A percentile compares a stretch with the other conserved stretches of the same genome.
phyloP scores from a whole-genome alignment of 192 early-diverging fungal species.

The Podila horticola region DNA sequence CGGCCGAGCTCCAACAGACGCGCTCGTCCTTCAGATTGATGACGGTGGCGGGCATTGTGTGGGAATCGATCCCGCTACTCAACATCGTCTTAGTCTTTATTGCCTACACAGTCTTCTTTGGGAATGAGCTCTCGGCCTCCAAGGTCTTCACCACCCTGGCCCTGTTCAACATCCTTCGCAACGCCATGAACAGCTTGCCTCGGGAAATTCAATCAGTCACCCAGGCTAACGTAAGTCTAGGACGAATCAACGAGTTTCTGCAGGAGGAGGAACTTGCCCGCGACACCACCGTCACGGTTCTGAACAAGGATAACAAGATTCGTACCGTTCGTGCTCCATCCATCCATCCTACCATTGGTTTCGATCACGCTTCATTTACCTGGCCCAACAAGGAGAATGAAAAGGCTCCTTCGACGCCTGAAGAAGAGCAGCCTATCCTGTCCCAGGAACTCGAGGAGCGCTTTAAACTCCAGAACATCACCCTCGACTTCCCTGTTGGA shows the following conservation, averaged over 20 bases:
- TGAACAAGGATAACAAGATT: conserved; percentile 5
- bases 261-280: conserved; percentile 73
- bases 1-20: conserved; percentile 68
- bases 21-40: conserved; percentile 60
- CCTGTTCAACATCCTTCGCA: conserved; percentile 74
- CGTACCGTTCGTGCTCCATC: conserved; percentile 8
- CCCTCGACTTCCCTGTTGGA: conserved; percentile 73
- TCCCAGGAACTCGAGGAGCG: conserved; percentile 15
- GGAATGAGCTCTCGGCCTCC: conserved; percentile 57
- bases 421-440: conserved; percentile 4
- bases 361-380: conserved; percentile 70
- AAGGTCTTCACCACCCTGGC: conserved; percentile 74
- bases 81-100: conserved; percentile 69
- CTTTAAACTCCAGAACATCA: conserved; percentile 73
- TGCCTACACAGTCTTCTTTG: conserved; percentile 66
- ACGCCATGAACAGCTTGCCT: conserved; percentile 70
- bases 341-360: conserved; percentile 61
- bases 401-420: conserved; percentile 25
- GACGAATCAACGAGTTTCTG: conserved; percentile 79
- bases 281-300: conserved; percentile 15
- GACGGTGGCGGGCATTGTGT: conserved; percentile 62
- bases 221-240: conserved; percentile 66
- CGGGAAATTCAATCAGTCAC: conserved; percentile 63
- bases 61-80: conserved; percentile 67
- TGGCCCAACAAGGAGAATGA: conserved; percentile 62